Evolutionary conservation across 2,329 filamentous ascomycete genomes (phyloP), one percentile per base, ranked within the genome.

Genomic region (Tolypocladium paradoxum): DNA sequence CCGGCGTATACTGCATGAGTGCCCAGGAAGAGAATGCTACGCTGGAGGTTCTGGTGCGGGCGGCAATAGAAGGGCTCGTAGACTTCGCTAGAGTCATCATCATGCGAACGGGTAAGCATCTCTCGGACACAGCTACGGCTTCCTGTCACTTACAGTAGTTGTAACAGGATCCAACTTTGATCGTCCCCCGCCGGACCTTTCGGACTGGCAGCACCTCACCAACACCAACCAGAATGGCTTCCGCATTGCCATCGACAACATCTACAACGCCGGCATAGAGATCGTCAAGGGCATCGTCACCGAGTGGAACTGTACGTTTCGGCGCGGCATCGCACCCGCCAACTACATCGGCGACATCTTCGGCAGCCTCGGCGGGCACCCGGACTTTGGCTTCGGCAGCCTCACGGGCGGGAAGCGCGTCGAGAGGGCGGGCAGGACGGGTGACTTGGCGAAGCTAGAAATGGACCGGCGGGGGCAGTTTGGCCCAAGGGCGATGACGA

Each of bases 271-370:
- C 0, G 86, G 85, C 1, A 73, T 84, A 4, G 72, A 82, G 61
- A 82, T 90, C 33, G 76, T 87, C 14, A 71, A 76, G 57, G 84
- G 83, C 2, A 84, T 90, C 53, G 54, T 88, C 14, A 54, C 65
- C 0, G 75, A 71, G 4, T 90, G 86, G 86, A 69, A 83, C 40
- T 64, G 64, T 16, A 82, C 70, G 0, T 89, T 83, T 59, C 67
- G 72, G 36, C 57, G 63, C 1, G 86, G 86, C 3, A 67, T 89
- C 38, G 64, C 70, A 55, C 69, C 84, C 0, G 70, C 64, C 2
- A 88, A 88, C 61, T 89, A 89, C 60, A 69, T 88, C 37, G 85
- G 85, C 6, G 84, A 88, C 62, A 83, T 89, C 52, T 84, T 88
- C 58, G 85, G 84, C 16, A 83, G 78, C 11, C 68, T 89, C 4